phyloP scores from a whole-genome alignment of 371 early-diverging fungal genomes.

The Mortierella sp. region DNA sequence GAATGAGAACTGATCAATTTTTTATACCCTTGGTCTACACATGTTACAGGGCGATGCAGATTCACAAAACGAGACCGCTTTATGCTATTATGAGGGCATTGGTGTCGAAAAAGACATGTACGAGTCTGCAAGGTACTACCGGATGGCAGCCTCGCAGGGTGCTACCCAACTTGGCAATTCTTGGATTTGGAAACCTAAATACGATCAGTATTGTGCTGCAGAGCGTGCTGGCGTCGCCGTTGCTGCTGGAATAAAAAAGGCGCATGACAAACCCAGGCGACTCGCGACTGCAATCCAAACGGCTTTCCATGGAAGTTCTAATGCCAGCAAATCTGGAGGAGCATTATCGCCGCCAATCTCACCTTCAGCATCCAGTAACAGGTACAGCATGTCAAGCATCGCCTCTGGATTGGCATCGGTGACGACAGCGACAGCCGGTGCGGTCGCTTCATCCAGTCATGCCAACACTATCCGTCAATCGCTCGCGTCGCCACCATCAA shows the following conservation, averaged over 20 bases:
- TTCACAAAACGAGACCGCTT: constrained; percentile 85
- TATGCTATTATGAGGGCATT: constrained; percentile 81
- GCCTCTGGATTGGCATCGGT: constrained; percentile 32
- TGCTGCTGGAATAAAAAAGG: background rate
- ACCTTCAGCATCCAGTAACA: constrained; percentile 5
- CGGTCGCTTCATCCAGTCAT: background rate
- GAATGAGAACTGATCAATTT: background rate
- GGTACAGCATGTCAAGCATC: constrained; percentile 23
- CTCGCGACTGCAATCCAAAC: constrained; percentile 7
- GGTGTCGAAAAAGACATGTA: constrained; percentile 85
- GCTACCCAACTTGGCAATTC: constrained; percentile 86
- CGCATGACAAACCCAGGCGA: constrained; percentile 7
- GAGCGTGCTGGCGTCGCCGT: constrained; percentile 28
- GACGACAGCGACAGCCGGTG: constrained; percentile 20
- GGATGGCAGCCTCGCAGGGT: constrained; percentile 86
- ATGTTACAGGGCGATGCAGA: constrained; percentile 76
- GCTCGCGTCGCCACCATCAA: constrained; percentile 1
- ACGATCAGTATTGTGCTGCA: constrained; percentile 61
- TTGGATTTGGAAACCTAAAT: constrained; percentile 94
- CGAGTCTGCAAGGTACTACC: constrained; percentile 86
- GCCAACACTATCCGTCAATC: constrained; percentile 10
- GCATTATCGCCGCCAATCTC: constrained; percentile 17
- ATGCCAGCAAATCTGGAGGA: background rate
- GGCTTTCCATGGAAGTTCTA: constrained; percentile 5
- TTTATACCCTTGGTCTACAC: background rate